A percentile compares a stretch with the other conserved stretches of the same genome.
These are phyloP conservation scores for Gonium pectorale DNA, from an alignment of 139 green algal species.

Conservation along the genomic window DNA sequence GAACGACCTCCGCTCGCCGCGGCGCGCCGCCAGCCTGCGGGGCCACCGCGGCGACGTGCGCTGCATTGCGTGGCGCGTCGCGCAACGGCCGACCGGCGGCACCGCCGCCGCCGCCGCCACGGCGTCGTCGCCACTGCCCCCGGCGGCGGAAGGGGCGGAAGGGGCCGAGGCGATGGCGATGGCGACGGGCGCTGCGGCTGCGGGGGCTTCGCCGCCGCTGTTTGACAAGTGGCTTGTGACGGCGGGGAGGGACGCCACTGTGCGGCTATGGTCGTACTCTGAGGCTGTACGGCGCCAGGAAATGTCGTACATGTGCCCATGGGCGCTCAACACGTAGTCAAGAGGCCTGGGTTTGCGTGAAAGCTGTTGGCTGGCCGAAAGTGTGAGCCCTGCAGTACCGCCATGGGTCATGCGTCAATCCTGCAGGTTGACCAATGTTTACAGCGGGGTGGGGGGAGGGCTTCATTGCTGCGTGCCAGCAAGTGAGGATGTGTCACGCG, in stretches of 20 bases:
- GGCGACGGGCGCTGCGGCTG: neutral
- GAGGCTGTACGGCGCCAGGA: neutral
- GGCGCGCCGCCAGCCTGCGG: neutral
- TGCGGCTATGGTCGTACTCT: constrained; percentile 15
- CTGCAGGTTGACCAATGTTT: too few species aligned
- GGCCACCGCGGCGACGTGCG: neutral
- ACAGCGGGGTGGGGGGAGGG: too few species aligned
- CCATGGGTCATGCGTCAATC: too few species aligned
- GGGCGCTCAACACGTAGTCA: neutral
- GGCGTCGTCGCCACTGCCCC: too few species aligned
- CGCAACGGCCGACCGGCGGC: neutral
- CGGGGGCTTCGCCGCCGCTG: neutral
- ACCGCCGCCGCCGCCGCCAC: neutral
- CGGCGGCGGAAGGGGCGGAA: too few species aligned
- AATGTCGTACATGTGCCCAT: constrained; percentile 9
- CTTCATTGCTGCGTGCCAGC: too few species aligned
- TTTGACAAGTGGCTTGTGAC: neutral
- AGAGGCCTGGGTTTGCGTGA: too few species aligned
- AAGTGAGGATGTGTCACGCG: too few species aligned
- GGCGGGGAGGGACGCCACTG: neutral
- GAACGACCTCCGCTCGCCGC: neutral
- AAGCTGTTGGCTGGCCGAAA: too few species aligned
- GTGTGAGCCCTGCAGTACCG: too few species aligned
- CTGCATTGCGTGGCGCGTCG: neutral
- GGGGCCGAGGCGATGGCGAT: neutral